These are phyloP conservation scores for Suillus americanus DNA, from an alignment of 768 basidiomycete species.

Conservation along the genomic window DNA sequence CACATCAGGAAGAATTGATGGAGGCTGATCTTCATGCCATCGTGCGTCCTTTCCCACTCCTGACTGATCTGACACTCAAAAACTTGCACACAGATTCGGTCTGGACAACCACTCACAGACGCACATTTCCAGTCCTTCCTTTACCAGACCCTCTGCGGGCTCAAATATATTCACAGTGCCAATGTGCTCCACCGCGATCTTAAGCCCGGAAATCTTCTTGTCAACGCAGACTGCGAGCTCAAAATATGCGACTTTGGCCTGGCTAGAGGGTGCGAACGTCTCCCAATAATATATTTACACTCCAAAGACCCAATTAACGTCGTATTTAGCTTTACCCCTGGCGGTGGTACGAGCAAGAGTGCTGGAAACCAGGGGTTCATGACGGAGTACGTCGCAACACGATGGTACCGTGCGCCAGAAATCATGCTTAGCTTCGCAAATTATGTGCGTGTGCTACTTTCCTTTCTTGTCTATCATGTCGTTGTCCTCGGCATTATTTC, in stretches of 20 bases:
- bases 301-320: background rate
- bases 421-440: slow-evolving; percentile 98
- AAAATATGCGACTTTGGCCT: slow-evolving; percentile 99
- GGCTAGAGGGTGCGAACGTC: slow-evolving; percentile 58
- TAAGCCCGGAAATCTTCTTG: slow-evolving; percentile 92
- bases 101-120: slow-evolving; percentile 84
- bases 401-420: slow-evolving; percentile 98
- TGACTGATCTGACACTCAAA: background rate
- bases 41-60: slow-evolving; percentile 43
- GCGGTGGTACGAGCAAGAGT: slow-evolving; percentile 67
- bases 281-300: background rate
- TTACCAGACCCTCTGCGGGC: slow-evolving; percentile 96
- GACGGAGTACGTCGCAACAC: slow-evolving; percentile 99
- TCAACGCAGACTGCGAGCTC: slow-evolving; percentile 97
- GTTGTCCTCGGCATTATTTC: background rate
- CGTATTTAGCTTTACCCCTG: slow-evolving; percentile 62
- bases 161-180: slow-evolving; percentile 98
- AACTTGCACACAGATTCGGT: slow-evolving; percentile 59
- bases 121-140: slow-evolving; percentile 96
- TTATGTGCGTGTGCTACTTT: slow-evolving; percentile 57
- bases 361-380: slow-evolving; percentile 92
- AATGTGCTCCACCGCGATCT: slow-evolving; percentile 97
- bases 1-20: slow-evolving; percentile 92
- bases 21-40: slow-evolving; percentile 99
- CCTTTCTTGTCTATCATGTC: background rate